phyloP scores from a whole-genome alignment of 371 early-diverging fungal species.

The Mycotypha africana region DNA sequence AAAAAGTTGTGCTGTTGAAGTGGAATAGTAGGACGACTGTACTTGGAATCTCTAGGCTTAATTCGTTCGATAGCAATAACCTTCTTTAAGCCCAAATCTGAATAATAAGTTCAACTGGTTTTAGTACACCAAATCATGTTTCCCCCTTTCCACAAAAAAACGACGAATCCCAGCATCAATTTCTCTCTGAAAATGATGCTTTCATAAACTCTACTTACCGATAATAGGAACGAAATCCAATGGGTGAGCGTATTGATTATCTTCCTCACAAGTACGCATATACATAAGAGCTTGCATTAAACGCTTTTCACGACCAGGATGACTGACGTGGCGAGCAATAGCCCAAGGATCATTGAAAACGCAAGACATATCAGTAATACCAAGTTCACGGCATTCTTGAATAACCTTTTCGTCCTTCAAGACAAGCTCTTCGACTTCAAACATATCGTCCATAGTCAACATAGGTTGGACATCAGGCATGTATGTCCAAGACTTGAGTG shows the following conservation, averaged over 20 bases:
- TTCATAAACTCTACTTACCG: constrained; percentile 24
- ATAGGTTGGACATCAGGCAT: constrained; percentile 47
- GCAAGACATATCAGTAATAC: constrained; percentile 42
- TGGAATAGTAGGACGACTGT: constrained; percentile 45
- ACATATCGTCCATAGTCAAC: constrained; percentile 48
- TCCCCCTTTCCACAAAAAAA: too few species aligned
- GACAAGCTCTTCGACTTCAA: constrained; percentile 42
- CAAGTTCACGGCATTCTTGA: constrained; percentile 40
- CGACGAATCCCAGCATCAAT: too few species aligned
- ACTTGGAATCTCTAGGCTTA: constrained; percentile 38
- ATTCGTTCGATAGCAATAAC: constrained; percentile 44
- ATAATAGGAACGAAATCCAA: constrained; percentile 48
- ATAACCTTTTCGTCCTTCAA: constrained; percentile 31
- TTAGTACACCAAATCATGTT: background rate
- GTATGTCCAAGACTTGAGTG: constrained; percentile 28
- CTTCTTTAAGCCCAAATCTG: constrained; percentile 40
- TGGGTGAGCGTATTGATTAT: constrained; percentile 52
- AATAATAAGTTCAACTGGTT: too few species aligned
- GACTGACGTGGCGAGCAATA: constrained; percentile 39
- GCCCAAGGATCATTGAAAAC: constrained; percentile 50
- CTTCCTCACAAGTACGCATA: constrained; percentile 47
- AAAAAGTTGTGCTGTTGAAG: constrained; percentile 41
- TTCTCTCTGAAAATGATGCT: too few species aligned
- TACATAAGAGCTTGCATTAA: constrained; percentile 51
- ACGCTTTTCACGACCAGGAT: constrained; percentile 37